Base-by-base conservation (phyloP, 129 eudicot genomes). In the Rutidosis leptorrhynchoides region DNA sequence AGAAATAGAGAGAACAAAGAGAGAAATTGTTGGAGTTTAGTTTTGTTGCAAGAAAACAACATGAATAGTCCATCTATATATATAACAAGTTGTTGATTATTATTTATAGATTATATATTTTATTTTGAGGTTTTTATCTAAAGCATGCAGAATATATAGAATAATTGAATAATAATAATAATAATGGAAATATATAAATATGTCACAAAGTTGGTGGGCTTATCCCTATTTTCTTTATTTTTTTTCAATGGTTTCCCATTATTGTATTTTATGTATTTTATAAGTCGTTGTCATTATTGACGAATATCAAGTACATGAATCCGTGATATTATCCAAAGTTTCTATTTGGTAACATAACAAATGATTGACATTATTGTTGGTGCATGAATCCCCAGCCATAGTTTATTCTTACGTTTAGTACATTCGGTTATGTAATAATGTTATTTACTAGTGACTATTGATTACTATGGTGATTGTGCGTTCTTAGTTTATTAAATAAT, bases 71-170 rank as follows among this genome's bases (percentile, higher is more conserved):
- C 78, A 82, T 58, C 17, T 58, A 23, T 86, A 86, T 84, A 87
- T 84, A 70, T 70, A 81, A 64, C 84, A 73, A 83, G 74, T 81
- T 58, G 80, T 42, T 77, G 67, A 74, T 67, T 85, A 65, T 76
- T 15, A 74, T 67, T 59, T 43, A 19, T 57, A 62, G 10, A 15
- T 4, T 65, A 56, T 58, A 28, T 43, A 30, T 66, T 37, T 19
- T 60, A 27, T 61, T 42, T 29, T 73, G 29, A 1, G 6, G 12
- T 62, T 61, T 49, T 22, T 7, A 71, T 62, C 33, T 42, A 54
- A 54, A 56, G 58, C n/a, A n/a, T n/a, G n/a, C n/a, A n/a, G n/a
- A n/a, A n/a, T n/a, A 72, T 55, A 25, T 37, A 10, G 22, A 55
- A 43, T 53, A 49, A 7, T 51, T n/a, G n/a, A n/a, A n/a, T n/a